A percentile compares a stretch with the other conserved stretches of the same genome.
Evolutionary conservation across 306 rosid genomes (phyloP).

Genomic region (Vachellia collinsii): DNA sequence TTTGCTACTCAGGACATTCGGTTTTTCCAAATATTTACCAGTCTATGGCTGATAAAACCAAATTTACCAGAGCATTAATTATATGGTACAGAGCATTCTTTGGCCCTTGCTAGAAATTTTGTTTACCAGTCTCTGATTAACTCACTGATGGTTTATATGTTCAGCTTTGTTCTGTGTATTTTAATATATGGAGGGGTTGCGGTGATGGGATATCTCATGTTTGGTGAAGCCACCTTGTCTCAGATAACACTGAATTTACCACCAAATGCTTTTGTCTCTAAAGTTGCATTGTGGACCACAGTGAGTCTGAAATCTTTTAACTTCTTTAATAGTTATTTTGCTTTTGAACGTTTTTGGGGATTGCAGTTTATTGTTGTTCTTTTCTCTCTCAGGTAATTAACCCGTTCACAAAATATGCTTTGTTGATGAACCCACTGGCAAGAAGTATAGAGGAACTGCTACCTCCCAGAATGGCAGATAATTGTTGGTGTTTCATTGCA

Average conservation of each 20-base stretch:
- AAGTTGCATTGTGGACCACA: slow-evolving; percentile 79
- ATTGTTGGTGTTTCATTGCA: slow-evolving; percentile 58
- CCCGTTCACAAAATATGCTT: slow-evolving; percentile 86
- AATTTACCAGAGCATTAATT: slow-evolving; percentile 60
- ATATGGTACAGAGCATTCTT: slow-evolving; percentile 28
- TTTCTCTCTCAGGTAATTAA: slow-evolving; percentile 65
- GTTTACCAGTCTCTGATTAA: background rate
- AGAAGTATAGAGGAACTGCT: slow-evolving; percentile 88
- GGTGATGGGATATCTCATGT: slow-evolving; percentile 74
- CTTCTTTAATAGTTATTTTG: background rate
- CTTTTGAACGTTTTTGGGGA: background rate
- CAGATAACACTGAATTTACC: slow-evolving; percentile 90
- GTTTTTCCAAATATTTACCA: slow-evolving; percentile 90
- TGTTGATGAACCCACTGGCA: slow-evolving; percentile 83
- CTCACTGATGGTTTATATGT: slow-evolving; percentile 7
- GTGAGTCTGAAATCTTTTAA: slow-evolving; percentile 51
- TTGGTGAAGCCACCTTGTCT: slow-evolving; percentile 73
- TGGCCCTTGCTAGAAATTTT: background rate
- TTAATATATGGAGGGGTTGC: slow-evolving; percentile 75
- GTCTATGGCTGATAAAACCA: slow-evolving; percentile 76
- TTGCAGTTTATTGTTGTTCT: slow-evolving; percentile 28
- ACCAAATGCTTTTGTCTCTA: slow-evolving; percentile 53
- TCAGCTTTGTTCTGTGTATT: slow-evolving; percentile 69
- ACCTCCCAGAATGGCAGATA: slow-evolving; percentile 50
- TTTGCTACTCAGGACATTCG: slow-evolving; percentile 89